Evolutionary conservation across 2,329 filamentous ascomycete species (phyloP).

Genomic region (Xylaria sp.): DNA sequence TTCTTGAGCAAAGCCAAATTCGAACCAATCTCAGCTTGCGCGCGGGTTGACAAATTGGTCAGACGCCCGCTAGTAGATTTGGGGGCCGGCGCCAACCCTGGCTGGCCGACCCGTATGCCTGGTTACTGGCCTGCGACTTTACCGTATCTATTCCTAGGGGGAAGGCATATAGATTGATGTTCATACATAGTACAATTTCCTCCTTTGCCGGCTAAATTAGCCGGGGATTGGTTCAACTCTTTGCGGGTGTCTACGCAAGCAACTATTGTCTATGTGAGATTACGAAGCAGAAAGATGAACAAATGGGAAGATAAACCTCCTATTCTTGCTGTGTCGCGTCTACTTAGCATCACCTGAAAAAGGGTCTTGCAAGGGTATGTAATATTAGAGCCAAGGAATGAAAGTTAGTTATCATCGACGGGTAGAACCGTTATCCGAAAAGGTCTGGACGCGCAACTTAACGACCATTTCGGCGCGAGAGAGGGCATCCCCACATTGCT

Average conservation of each 20-base stretch:
- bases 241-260: not conserved
- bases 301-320: not conserved
- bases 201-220: slow-evolving; percentile 23
- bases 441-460: slow-evolving; percentile 23
- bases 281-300: not conserved
- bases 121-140: slow-evolving; percentile 21
- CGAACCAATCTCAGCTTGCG: slow-evolving; percentile 25
- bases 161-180: not conserved
- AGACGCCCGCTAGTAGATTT: slow-evolving; percentile 26
- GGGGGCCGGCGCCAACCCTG: slow-evolving; percentile 28
- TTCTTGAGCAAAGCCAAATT: not conserved
- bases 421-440: slow-evolving; percentile 19
- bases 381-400: slow-evolving; percentile 9
- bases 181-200: not conserved
- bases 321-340: slow-evolving; percentile 2
- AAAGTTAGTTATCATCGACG: slow-evolving; percentile 3
- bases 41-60: slow-evolving; percentile 31
- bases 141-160: not conserved
- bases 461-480: slow-evolving; percentile 2
- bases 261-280: not conserved
- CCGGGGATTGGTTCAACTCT: not conserved
- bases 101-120: slow-evolving; percentile 30
- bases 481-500: slow-evolving; percentile 20
- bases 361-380: slow-evolving; percentile 1
- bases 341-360: slow-evolving; percentile 24